phyloP scores from a whole-genome alignment of 257 asterid species.

The Capsicum pubescens region DNA sequence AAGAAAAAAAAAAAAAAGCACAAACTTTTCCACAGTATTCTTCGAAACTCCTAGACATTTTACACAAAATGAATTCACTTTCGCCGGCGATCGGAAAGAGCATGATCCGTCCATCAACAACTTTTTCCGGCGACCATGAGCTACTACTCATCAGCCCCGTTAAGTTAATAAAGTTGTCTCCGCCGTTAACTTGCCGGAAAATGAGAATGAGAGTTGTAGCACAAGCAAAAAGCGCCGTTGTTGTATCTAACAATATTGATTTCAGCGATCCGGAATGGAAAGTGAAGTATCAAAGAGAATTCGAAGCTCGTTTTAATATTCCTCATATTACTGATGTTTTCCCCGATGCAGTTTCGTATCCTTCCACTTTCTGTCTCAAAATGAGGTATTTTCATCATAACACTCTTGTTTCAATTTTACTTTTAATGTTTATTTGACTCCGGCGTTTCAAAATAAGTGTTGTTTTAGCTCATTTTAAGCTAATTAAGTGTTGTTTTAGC shows the following conservation, averaged over 20 bases:
- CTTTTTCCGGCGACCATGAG: not conserved
- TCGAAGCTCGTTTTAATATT: conserved; percentile 69
- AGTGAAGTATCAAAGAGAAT: conserved; percentile 64
- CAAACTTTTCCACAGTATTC: too few species aligned
- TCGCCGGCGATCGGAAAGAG: conserved; percentile 58
- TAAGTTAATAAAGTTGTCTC: not conserved
- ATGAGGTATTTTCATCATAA: conserved; percentile 57
- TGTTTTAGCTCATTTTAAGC: too few species aligned
- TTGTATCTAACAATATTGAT: conserved; percentile 36
- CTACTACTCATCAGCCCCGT: not conserved
- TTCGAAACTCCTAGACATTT: too few species aligned
- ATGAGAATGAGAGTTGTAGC: conserved; percentile 20
- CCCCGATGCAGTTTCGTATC: conserved; percentile 61
- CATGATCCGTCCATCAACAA: conserved; percentile 29
- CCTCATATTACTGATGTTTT: conserved; percentile 71
- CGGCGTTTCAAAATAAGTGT: too few species aligned
- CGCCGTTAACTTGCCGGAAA: conserved; percentile 29
- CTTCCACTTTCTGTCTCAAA: conserved; percentile 80
- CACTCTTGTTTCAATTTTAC: not conserved
- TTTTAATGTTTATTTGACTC: not conserved
- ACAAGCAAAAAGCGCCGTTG: conserved; percentile 10
- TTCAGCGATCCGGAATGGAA: conserved; percentile 83
- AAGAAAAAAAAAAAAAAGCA: too few species aligned
- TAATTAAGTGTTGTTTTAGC: too few species aligned
- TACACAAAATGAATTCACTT: conserved; percentile 53